Evolutionary conservation across 108 stramenopile species (phyloP).

Genomic region (Cyclotella sp.): DNA sequence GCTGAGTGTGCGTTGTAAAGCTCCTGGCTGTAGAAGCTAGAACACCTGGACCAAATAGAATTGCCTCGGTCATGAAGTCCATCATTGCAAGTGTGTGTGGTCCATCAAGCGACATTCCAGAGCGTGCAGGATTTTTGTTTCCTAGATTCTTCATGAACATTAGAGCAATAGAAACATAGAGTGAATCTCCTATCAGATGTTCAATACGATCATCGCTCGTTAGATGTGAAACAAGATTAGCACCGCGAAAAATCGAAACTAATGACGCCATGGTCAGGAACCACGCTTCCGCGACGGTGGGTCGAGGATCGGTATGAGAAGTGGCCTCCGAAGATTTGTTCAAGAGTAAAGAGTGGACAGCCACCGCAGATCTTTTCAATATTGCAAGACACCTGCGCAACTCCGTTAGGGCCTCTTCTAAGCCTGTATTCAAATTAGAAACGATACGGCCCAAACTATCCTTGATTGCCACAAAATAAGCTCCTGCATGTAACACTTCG

Average conservation of each 20-base stretch:
- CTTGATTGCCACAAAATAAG: conserved; percentile 53
- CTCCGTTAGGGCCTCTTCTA: conserved; percentile 9
- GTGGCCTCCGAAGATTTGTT: conserved; percentile 36
- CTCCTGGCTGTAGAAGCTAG: conserved; percentile 35
- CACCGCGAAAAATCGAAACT: conserved; percentile 28
- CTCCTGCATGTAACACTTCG: conserved; percentile 66
- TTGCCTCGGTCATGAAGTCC: conserved; percentile 62
- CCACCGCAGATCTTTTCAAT: conserved; percentile 35
- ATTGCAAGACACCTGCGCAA: conserved; percentile 41
- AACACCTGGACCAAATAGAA: conserved; percentile 59
- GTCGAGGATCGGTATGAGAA: conserved; percentile 71
- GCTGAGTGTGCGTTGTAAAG: conserved; percentile 19
- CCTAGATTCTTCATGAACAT: conserved; percentile 61
- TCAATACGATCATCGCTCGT: conserved; percentile 21
- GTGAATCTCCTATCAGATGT: conserved; percentile 58
- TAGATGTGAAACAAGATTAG: conserved; percentile 22
- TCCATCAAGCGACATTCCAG: conserved; percentile 79
- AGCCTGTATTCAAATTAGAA: conserved; percentile 1
- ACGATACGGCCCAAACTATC: conserved; percentile 35
- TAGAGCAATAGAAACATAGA: conserved; percentile 49
- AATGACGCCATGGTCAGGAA: conserved; percentile 46
- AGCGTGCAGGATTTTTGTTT: conserved; percentile 18
- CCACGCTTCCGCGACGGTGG: conserved; percentile 80
- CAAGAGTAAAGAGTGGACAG: conserved; percentile 18
- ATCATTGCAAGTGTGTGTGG: conserved; percentile 77